Evolutionary conservation across 768 basidiomycete species (phyloP).

Genomic region (Trametes elegans): DNA sequence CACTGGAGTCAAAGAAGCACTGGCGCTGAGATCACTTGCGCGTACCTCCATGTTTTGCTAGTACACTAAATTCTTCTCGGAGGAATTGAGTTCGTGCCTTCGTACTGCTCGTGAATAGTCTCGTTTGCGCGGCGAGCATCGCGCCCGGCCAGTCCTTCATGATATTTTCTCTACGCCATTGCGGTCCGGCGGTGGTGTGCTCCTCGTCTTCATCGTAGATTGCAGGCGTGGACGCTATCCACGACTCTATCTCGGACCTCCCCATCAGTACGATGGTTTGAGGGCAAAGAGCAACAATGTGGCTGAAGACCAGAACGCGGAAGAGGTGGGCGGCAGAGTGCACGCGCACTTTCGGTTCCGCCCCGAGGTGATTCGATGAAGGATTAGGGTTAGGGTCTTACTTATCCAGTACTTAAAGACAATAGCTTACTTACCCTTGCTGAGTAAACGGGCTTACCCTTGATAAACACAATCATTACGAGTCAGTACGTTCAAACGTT

Average conservation of each 20-base stretch:
- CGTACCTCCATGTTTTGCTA: conserved; percentile 57
- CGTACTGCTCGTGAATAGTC: conserved; percentile 51
- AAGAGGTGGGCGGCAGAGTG: background rate
- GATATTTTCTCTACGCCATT: conserved; percentile 56
- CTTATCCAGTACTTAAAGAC: no score
- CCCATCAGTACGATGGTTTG: conserved; percentile 20
- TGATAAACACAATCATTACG: no score
- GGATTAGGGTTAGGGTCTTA: no score
- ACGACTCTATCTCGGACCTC: conserved; percentile 59
- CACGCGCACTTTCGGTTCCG: no score
- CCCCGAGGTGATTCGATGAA: no score
- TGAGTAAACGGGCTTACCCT: no score
- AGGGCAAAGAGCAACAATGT: background rate
- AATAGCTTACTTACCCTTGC: no score
- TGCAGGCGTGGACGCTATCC: conserved; percentile 51
- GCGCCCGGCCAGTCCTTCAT: conserved; percentile 55
- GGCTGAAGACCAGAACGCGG: background rate
- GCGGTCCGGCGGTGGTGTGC: conserved; percentile 21
- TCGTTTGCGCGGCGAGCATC: conserved; percentile 49
- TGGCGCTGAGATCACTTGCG: background rate
- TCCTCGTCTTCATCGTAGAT: conserved; percentile 34
- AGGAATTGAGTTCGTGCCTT: conserved; percentile 58
- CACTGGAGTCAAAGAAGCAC: background rate
- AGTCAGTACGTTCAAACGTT: no score
- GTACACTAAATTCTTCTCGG: conserved; percentile 54